Evolutionary conservation across 768 basidiomycete species (phyloP).

Genomic region (Psilocybe sp.): DNA sequence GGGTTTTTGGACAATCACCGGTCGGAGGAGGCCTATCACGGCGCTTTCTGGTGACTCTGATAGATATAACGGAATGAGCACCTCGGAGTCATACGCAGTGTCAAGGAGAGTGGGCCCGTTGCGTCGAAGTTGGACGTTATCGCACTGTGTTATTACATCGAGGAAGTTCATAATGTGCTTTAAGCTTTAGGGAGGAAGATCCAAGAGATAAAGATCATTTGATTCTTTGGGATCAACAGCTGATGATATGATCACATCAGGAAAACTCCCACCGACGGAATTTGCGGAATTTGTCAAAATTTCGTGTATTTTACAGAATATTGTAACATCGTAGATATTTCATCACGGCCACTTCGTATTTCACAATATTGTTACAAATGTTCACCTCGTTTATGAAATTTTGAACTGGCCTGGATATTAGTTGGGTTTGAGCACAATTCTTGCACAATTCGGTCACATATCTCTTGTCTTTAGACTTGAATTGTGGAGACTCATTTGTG

Average conservation of each 20-base stretch:
- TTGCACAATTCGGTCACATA: too few relatives aligned
- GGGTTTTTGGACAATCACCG: constrained; percentile 55
- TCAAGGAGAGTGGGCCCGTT: constrained; percentile 22
- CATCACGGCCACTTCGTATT: too few relatives aligned
- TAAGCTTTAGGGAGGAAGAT: background rate
- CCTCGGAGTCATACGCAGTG: constrained; percentile 29
- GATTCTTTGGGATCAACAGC: background rate
- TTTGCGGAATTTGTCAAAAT: too few relatives aligned
- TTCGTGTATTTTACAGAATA: too few relatives aligned
- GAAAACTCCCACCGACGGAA: too few relatives aligned
- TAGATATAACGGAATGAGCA: constrained; percentile 56
- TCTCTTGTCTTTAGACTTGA: too few relatives aligned
- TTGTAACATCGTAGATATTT: too few relatives aligned
- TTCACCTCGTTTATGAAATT: too few relatives aligned
- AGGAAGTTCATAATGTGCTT: constrained; percentile 48
- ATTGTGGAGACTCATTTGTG: too few relatives aligned
- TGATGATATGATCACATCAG: background rate
- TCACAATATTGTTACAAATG: too few relatives aligned
- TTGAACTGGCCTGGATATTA: too few relatives aligned
- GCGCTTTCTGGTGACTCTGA: constrained; percentile 47
- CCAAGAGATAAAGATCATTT: background rate
- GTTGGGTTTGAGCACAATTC: too few relatives aligned
- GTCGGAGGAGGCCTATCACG: constrained; percentile 59
- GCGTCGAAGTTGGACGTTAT: constrained; percentile 56
- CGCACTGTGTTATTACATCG: constrained; percentile 63